Evolutionary conservation across 2,329 filamentous ascomycete species (phyloP), one percentile per base, ranked within the genome.

Genomic region (Keithomyces neogunnii): DNA sequence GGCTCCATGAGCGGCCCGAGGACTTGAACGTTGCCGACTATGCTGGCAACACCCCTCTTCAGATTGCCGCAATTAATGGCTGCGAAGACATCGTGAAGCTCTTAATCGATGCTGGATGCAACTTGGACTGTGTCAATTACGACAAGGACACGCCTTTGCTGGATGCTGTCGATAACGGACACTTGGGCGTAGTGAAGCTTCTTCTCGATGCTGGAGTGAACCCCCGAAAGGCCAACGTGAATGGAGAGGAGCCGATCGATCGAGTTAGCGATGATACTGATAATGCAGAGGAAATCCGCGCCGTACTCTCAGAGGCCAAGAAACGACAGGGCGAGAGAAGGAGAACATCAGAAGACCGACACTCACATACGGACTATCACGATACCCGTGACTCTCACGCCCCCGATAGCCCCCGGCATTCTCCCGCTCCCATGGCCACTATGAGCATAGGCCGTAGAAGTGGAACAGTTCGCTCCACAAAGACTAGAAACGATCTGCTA

Each of bases 151-250:
- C 93, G 0, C 93, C 93, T 31, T 77, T 99, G 36, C 85, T 99
- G 50, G 93, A 99, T 72, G 93, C 93, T 4, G 90, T 97, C 31
- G 93, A 97, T 60, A 99, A 99, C 62, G 89, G 89, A 1, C 91
- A 99, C 63, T 66, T 96, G 6, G 88, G 87, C 19, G 92, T 97
- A 3, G 88, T 99, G 42, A 88, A 84, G 61, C 74, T 96, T 8
- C 73, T 99, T 35, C 75, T 99, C 2, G 82, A 86, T 51, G 86
- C 91, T 51, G 92, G 91, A 9, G 92, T 95, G 10, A 95, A 99
- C 63, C 93, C 93, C 47, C 84, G 90, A 47, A 88, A 90, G 58
- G 85, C 90, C 45, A 96, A 97, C 64, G 84, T 89, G n/a, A 86
- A 90, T 60, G 93, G 93, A 4, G 86, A 96, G 63, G 89, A 96